These are phyloP conservation scores for Nothophoma quercina DNA, from an alignment of 2,329 filamentous ascomycete genomes.

Conservation along the genomic window DNA sequence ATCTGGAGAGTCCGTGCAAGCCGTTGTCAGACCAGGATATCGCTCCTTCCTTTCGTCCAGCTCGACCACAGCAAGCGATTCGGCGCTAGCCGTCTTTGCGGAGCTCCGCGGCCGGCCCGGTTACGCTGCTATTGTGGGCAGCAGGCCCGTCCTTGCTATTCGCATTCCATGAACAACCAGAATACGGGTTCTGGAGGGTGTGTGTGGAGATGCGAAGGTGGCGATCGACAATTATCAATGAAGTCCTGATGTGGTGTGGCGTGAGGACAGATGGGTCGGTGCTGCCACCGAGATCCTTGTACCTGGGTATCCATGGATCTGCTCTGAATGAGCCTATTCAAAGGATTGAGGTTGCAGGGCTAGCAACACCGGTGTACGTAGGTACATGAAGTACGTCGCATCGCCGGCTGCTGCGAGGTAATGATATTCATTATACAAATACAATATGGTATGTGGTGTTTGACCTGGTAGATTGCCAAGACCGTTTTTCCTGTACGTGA, in stretches of 20 bases:
- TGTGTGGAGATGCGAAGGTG: constrained; percentile 2
- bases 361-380: not conserved
- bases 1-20: constrained; percentile 9
- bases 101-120: constrained; percentile 12
- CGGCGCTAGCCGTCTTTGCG: not conserved
- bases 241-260: constrained; percentile 3
- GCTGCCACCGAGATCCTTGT: constrained; percentile 5
- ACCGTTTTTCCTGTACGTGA: constrained; percentile 11
- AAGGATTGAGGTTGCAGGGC: constrained; percentile 6
- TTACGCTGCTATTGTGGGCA: constrained; percentile 10
- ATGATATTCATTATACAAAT: constrained; percentile 22
- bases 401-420: constrained; percentile 6
- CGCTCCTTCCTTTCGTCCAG: not conserved
- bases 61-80: not conserved
- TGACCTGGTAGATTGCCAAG: constrained; percentile 1
- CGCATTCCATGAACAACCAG: not conserved
- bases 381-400: constrained; percentile 4
- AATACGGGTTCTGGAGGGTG: constrained; percentile 7
- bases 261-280: constrained; percentile 13
- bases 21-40: not conserved
- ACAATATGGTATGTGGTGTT: constrained; percentile 12
- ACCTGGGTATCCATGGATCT: not conserved
- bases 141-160: constrained; percentile 1
- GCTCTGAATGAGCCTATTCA: not conserved
- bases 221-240: constrained; percentile 5